Evolutionary conservation across 345 rosid genomes (phyloP).

Genomic region (Salix dunnii): DNA sequence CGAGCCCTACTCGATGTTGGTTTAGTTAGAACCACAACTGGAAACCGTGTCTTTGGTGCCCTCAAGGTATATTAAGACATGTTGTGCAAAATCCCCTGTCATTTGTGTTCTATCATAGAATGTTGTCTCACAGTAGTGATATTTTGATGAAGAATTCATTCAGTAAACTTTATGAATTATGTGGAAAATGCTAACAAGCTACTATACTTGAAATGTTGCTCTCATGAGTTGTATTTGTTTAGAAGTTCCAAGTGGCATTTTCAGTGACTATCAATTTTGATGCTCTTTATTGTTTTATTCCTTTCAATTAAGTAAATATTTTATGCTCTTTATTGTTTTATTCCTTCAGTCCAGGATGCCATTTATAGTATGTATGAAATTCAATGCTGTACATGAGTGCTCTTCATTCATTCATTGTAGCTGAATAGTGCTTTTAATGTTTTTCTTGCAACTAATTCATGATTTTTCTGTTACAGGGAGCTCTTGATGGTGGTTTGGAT

Average conservation of each 20-base stretch:
- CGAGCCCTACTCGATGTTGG: conserved; percentile 87
- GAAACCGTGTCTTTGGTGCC: conserved; percentile 76
- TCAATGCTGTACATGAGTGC: neutral
- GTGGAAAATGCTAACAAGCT: neutral
- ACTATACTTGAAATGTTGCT: neutral
- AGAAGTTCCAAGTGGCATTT: neutral
- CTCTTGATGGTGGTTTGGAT: conserved; percentile 89
- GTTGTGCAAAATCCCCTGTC: neutral
- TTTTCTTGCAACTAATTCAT: neutral
- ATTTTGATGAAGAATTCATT: neutral
- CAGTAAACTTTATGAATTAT: neutral
- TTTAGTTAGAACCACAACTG: conserved; percentile 64
- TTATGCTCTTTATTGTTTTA: neutral
- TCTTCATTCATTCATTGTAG: neutral
- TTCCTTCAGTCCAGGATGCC: neutral
- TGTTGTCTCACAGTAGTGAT: neutral
- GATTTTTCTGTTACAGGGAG: conserved; percentile 46
- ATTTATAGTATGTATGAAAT: neutral
- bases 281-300: neutral
- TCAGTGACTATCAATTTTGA: neutral
- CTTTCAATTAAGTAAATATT: neutral
- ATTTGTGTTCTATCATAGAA: neutral
- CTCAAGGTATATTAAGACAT: conserved; percentile 50
- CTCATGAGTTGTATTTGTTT: neutral
- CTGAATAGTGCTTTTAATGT: neutral